Percentiles rank a stretch among this genome's conserved stretches.
These are phyloP conservation scores for Saturnispora sanitii DNA, from an alignment of 805 yeast species.

Conservation along the genomic window DNA sequence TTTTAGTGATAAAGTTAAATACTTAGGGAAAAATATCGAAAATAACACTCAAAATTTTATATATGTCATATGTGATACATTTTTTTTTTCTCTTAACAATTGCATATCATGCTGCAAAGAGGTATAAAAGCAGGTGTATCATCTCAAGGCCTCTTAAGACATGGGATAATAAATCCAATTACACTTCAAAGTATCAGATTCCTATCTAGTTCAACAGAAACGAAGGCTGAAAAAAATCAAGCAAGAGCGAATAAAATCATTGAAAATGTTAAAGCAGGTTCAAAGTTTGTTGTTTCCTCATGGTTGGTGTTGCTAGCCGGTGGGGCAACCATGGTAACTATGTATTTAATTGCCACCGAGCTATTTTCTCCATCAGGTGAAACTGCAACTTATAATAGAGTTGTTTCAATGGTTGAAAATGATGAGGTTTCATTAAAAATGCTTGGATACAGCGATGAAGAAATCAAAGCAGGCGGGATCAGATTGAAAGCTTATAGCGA, in stretches of 20 bases:
- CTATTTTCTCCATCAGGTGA: constrained; percentile 85
- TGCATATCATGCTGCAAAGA: background rate
- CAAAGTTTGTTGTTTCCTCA: constrained; percentile 54
- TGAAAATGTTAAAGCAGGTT: constrained; percentile 43
- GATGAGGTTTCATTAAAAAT: constrained; percentile 50
- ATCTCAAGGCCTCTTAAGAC: background rate
- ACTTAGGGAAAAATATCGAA: background rate
- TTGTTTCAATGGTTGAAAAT: constrained; percentile 65
- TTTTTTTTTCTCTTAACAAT: background rate
- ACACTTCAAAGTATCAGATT: background rate
- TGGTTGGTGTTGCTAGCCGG: constrained; percentile 57
- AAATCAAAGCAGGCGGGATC: constrained; percentile 33
- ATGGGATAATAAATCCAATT: background rate
- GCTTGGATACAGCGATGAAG: constrained; percentile 32
- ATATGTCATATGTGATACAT: too few species aligned
- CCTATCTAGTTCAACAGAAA: constrained; percentile 2
- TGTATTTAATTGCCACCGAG: constrained; percentile 71
- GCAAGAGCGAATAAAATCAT: constrained; percentile 25
- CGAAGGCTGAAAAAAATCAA: constrained; percentile 10
- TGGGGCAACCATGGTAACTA: constrained; percentile 56
- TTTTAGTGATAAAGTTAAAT: too few species aligned
- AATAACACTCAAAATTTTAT: too few species aligned
- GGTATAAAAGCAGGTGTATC: background rate
- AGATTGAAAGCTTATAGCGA: constrained; percentile 83
- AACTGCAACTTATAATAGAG: constrained; percentile 81